Evolutionary conservation across 371 early-diverging fungal species (phyloP).

Genomic region (Fennellomyces sp.): DNA sequence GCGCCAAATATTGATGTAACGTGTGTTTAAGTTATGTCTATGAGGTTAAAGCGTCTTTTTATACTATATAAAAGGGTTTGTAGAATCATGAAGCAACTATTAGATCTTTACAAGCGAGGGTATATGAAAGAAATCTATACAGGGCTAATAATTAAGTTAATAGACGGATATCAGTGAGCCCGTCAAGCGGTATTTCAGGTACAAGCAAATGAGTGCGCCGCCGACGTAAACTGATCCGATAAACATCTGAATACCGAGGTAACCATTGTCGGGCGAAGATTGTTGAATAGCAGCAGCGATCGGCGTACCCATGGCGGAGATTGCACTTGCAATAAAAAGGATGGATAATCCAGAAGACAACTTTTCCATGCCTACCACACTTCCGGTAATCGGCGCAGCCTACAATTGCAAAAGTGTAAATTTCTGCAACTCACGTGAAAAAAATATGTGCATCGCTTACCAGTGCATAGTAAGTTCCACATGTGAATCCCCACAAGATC

Average conservation of each 20-base stretch:
- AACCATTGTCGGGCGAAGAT: slow-evolving; percentile 23
- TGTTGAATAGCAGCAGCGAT: slow-evolving; percentile 36
- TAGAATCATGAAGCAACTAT: no score
- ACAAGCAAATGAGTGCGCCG: slow-evolving; percentile 22
- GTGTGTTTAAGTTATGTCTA: no score
- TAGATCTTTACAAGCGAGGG: no score
- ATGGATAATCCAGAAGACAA: slow-evolving; percentile 58
- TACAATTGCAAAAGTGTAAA: no score
- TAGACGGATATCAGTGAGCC: slow-evolving; percentile 6
- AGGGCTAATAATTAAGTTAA: no score
- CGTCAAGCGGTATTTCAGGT: slow-evolving; percentile 16
- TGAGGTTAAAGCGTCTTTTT: no score
- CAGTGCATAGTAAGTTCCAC: slow-evolving; percentile 41
- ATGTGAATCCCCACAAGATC: slow-evolving; percentile 46
- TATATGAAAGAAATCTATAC: no score
- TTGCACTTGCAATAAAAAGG: slow-evolving; percentile 51
- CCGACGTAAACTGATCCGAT: slow-evolving; percentile 35
- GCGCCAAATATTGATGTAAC: not conserved
- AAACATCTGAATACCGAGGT: slow-evolving; percentile 47
- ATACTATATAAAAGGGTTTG: no score
- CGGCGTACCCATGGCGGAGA: slow-evolving; percentile 34
- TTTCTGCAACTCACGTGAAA: no score
- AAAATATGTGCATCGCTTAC: no score
- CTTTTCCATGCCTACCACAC: slow-evolving; percentile 53
- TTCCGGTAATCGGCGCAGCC: slow-evolving; percentile 57